Evolutionary conservation across 2,329 filamentous ascomycete species (phyloP).

Genomic region (Exophiala alcalophila): DNA sequence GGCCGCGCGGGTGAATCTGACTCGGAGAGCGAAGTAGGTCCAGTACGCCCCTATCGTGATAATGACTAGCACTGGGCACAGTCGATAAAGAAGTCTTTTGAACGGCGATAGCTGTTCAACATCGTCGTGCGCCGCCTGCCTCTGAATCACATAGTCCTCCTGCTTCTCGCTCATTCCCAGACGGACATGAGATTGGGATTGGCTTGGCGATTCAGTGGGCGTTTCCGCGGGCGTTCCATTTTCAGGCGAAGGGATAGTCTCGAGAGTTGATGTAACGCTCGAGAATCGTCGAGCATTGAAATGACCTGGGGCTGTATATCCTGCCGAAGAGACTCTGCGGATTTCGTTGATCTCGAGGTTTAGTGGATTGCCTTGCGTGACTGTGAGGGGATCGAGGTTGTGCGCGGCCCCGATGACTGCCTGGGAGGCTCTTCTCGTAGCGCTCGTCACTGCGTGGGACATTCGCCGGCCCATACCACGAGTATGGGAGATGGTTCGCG

Average conservation of each 20-base stretch:
- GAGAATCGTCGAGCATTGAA: conserved; percentile 21
- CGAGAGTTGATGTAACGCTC: not conserved
- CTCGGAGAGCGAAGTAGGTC: conserved; percentile 22
- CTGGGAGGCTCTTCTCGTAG: conserved; percentile 14
- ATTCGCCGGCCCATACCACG: conserved; percentile 10
- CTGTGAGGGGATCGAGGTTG: conserved; percentile 20
- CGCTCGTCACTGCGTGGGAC: conserved; percentile 14
- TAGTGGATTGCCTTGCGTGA: conserved; percentile 20
- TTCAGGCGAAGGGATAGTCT: conserved; percentile 5
- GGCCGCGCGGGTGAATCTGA: conserved; percentile 18
- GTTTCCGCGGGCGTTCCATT: not conserved
- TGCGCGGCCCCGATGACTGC: conserved; percentile 15
- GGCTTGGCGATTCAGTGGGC: not conserved
- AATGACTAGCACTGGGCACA: conserved; percentile 18
- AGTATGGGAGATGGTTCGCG: not conserved
- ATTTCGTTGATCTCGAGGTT: conserved; percentile 20
- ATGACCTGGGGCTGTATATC: conserved; percentile 13
- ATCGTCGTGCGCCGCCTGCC: conserved; percentile 22
- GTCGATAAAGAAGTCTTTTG: conserved; percentile 16
- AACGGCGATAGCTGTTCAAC: conserved; percentile 15
- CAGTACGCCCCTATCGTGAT: conserved; percentile 19
- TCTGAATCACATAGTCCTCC: conserved; percentile 19
- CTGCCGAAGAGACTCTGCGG: conserved; percentile 19
- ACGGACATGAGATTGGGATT: conserved; percentile 7
- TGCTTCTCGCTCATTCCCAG: conserved; percentile 18